Conservation (phyloP, 2,329 filamentous ascomycete genomes). For the Ophiostoma ulmi region DNA sequence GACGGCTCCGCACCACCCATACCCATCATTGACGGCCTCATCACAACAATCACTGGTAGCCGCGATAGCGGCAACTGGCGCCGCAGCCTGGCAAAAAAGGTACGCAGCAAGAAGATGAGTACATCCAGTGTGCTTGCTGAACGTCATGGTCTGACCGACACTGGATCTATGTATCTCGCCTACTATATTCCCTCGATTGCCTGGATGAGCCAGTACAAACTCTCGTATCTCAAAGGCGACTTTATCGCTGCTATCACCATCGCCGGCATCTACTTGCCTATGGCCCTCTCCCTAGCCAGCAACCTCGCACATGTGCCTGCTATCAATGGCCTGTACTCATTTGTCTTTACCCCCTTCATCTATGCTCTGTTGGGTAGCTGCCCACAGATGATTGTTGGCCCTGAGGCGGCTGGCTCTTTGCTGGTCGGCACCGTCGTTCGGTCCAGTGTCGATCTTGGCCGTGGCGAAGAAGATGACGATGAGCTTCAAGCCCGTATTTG, state of each 20-base stretch:
- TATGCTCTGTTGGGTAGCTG: constrained; percentile 90
- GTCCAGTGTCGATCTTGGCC: constrained; percentile 64
- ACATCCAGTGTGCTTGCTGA: constrained; percentile 68
- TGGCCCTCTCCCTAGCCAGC: constrained; percentile 87
- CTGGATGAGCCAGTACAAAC: constrained; percentile 84
- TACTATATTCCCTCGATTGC: constrained; percentile 91
- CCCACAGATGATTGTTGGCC: constrained; percentile 88
- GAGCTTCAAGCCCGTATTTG: constrained; percentile 72
- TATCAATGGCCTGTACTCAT: constrained; percentile 89
- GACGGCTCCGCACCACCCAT: constrained; percentile 34
- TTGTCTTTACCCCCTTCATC: constrained; percentile 84
- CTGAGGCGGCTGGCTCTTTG: constrained; percentile 88
- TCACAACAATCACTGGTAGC: constrained; percentile 38
- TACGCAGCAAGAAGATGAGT: constrained; percentile 57
- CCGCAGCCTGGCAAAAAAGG: constrained; percentile 39
- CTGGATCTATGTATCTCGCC: constrained; percentile 73
- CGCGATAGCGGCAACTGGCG: constrained; percentile 43
- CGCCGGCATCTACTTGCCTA: constrained; percentile 96
- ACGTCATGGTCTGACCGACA: constrained; percentile 68
- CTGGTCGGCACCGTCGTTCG: constrained; percentile 84
- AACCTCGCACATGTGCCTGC: constrained; percentile 91
- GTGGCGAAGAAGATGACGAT: constrained; percentile 59
- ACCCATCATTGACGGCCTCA: constrained; percentile 39
- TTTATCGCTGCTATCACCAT: constrained; percentile 86
- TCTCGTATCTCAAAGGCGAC: constrained; percentile 78